Evolutionary conservation across 1,284 basidiomycete genomes (phyloP).

Genomic region (Gymnopus androsaceus): DNA sequence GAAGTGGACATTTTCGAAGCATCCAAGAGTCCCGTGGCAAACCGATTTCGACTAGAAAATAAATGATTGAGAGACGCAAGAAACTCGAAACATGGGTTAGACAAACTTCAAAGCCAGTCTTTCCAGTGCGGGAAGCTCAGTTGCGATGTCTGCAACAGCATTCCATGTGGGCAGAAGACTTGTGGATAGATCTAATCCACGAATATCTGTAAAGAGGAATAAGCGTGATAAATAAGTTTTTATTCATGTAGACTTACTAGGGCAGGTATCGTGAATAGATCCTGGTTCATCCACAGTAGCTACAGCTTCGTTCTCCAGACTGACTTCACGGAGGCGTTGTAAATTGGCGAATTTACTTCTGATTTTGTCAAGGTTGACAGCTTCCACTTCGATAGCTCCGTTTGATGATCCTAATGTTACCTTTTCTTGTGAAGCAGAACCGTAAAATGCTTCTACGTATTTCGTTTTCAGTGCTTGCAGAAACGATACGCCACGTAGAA

Average conservation of each 20-base stretch:
- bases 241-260: slow-evolving; percentile 54
- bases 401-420: slow-evolving; percentile 81
- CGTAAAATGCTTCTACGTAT: slow-evolving; percentile 68
- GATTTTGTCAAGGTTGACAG: slow-evolving; percentile 81
- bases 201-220: slow-evolving; percentile 56
- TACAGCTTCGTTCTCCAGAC: slow-evolving; percentile 72
- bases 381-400: slow-evolving; percentile 84
- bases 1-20: slow-evolving; percentile 36
- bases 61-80: slow-evolving; percentile 20
- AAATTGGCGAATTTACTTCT: slow-evolving; percentile 70
- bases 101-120: slow-evolving; percentile 79
- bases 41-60: slow-evolving; percentile 59
- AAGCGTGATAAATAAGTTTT: slow-evolving; percentile 18
- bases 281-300: slow-evolving; percentile 57
- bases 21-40: slow-evolving; percentile 36
- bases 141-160: slow-evolving; percentile 63
- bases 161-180: slow-evolving; percentile 80
- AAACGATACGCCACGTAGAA: slow-evolving; percentile 71
- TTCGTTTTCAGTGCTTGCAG: slow-evolving; percentile 73
- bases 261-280: slow-evolving; percentile 60
- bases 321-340: slow-evolving; percentile 72
- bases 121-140: slow-evolving; percentile 64
- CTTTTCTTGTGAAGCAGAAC: slow-evolving; percentile 53
- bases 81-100: slow-evolving; percentile 12
- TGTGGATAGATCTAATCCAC: slow-evolving; percentile 80